Conservation (phyloP, 2,329 filamentous ascomycete genomes). For the Fusarium nurragi region DNA sequence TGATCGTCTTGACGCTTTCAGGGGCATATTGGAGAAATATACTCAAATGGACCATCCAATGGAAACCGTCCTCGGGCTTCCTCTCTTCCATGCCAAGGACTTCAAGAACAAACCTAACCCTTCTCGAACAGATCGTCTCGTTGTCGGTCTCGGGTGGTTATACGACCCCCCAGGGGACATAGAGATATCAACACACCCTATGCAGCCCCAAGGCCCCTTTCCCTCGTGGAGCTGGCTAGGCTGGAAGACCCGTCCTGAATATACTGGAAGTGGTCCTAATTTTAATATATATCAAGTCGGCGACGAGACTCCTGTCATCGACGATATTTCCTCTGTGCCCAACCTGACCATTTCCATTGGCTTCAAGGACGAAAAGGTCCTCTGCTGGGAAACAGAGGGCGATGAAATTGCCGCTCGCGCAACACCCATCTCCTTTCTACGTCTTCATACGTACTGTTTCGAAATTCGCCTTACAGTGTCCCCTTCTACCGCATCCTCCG, state of each 20-base stretch:
- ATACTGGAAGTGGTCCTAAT: conserved; percentile 38
- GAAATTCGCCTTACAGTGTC: conserved; percentile 42
- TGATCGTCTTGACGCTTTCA: conserved; percentile 50
- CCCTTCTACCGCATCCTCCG: conserved; percentile 15
- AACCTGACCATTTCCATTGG: conserved; percentile 49
- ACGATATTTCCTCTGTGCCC: conserved; percentile 47
- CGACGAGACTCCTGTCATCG: conserved; percentile 42
- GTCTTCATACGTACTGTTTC: conserved; percentile 50
- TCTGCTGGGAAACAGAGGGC: conserved; percentile 51
- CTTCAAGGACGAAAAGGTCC: conserved; percentile 47
- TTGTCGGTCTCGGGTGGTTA: conserved; percentile 50
- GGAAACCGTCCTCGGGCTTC: conserved; percentile 48
- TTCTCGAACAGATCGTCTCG: conserved; percentile 49
- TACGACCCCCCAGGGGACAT: conserved; percentile 39
- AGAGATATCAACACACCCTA: conserved; percentile 38
- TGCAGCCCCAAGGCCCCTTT: conserved; percentile 43
- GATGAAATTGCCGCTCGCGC: conserved; percentile 44
- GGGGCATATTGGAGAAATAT: conserved; percentile 46
- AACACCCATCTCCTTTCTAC: conserved; percentile 46
- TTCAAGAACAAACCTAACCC: conserved; percentile 44
- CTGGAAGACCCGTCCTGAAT: conserved; percentile 46
- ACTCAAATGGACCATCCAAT: conserved; percentile 42
- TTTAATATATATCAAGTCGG: conserved; percentile 48
- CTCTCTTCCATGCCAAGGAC: conserved; percentile 48
- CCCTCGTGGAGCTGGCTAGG: conserved; percentile 54